Evolutionary conservation across 2,329 filamentous ascomycete genomes (phyloP).

Genomic region (Bipolaris zeicola): DNA sequence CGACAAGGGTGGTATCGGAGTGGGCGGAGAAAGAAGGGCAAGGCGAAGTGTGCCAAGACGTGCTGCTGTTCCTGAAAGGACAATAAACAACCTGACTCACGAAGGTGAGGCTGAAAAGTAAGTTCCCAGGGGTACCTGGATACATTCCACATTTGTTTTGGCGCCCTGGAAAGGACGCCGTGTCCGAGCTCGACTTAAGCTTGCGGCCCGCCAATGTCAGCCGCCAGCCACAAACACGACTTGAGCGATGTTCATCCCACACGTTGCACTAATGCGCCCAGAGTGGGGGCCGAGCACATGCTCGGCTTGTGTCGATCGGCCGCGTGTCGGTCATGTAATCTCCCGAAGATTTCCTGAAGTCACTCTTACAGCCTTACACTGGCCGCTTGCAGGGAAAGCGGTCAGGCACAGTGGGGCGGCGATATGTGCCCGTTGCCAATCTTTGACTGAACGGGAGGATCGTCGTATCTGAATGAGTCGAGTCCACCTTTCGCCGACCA

Average conservation of each 20-base stretch:
- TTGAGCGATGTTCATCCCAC: constrained; percentile 1
- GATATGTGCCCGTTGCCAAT: neutral
- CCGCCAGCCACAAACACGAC: constrained; percentile 3
- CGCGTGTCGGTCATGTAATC: constrained; percentile 7
- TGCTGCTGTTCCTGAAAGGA: neutral
- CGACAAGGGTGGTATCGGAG: neutral
- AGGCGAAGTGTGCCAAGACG: neutral
- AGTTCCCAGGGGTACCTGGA: neutral
- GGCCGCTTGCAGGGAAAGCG: neutral
- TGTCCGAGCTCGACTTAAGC: neutral
- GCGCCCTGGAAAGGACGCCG: neutral
- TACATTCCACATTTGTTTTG: neutral
- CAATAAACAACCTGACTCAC: neutral
- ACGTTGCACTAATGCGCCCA: neutral
- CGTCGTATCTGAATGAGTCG: neutral
- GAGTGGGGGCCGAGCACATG: neutral
- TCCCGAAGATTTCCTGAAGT: neutral
- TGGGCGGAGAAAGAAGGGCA: neutral
- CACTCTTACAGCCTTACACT: neutral
- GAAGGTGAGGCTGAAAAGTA: constrained; percentile 2
- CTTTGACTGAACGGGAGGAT: neutral
- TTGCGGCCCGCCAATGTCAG: constrained; percentile 1
- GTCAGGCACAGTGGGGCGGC: neutral
- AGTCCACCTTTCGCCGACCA: neutral
- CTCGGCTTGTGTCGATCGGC: constrained; percentile 5